phyloP scores from a whole-genome alignment of 306 rosid genomes.

The Hippophae rhamnoides region DNA sequence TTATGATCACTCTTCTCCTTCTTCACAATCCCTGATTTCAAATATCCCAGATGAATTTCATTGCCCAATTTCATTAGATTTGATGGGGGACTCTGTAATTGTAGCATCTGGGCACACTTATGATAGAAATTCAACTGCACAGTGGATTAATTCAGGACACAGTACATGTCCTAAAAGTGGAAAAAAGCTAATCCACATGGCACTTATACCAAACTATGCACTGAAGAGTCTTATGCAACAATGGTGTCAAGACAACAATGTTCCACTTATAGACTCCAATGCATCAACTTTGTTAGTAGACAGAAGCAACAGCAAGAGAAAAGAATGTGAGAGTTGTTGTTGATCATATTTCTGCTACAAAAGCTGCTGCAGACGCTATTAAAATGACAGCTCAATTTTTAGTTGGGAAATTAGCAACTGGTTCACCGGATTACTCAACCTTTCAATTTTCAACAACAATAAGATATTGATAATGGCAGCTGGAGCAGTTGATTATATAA shows the following conservation, averaged over 20 bases:
- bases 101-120: constrained; percentile 83
- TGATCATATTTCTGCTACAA: constrained; percentile 58
- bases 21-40: constrained; percentile 36
- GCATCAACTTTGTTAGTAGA: constrained; percentile 25
- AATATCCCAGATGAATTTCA: constrained; percentile 81
- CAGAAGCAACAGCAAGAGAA: constrained; percentile 32
- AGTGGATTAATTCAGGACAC: constrained; percentile 89
- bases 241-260: constrained; percentile 64
- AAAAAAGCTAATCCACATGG: constrained; percentile 77
- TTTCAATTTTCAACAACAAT: constrained; percentile 76
- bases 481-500: constrained; percentile 64
- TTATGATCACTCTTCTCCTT: constrained; percentile 32
- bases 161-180: constrained; percentile 88
- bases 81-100: constrained; percentile 84
- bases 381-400: constrained; percentile 89
- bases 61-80: constrained; percentile 80
- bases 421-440: constrained; percentile 74
- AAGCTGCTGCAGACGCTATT: constrained; percentile 65
- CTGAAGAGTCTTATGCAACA: constrained; percentile 74
- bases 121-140: constrained; percentile 63
- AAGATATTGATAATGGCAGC: constrained; percentile 77
- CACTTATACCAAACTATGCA: constrained; percentile 80
- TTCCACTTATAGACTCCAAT: constrained; percentile 26
- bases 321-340: constrained; percentile 23
- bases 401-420: constrained; percentile 91